Conservation (phyloP, 164 flowering plant genomes). For the Nymphaea colorata region DNA sequence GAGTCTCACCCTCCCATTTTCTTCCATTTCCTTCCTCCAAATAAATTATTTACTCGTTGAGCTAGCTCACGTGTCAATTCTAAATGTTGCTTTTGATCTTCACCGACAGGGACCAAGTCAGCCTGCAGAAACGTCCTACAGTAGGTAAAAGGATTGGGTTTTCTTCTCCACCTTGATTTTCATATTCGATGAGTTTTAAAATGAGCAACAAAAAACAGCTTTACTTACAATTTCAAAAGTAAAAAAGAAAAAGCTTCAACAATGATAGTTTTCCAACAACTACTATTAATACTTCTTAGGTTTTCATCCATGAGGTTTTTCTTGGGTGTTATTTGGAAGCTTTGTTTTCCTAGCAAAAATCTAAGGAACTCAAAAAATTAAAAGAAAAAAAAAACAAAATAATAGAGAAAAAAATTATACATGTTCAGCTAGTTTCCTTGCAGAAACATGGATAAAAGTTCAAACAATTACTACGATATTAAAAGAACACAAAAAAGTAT, state of each 20-base stretch:
- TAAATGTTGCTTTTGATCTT: conserved; percentile 93
- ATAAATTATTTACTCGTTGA: conserved; percentile 71
- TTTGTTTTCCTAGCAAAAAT: too few species aligned
- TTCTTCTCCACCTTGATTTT: background rate
- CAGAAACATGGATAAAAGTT: too few species aligned
- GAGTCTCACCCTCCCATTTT: conserved; percentile 88
- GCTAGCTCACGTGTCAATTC: conserved; percentile 92
- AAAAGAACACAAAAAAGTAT: too few species aligned
- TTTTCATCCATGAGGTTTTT: too few species aligned
- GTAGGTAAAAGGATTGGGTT: conserved; percentile 13
- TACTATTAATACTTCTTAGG: too few species aligned
- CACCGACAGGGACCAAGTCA: conserved; percentile 93
- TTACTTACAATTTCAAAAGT: too few species aligned
- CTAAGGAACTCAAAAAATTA: background rate
- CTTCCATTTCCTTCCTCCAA: conserved; percentile 95
- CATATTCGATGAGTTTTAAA: background rate
- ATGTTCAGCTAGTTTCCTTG: too few species aligned
- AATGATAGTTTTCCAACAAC: too few species aligned
- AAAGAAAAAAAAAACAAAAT: background rate
- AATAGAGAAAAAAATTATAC: too few species aligned
- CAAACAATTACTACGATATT: too few species aligned
- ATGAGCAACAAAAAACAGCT: background rate
- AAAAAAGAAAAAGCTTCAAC: too few species aligned
- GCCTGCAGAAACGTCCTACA: conserved; percentile 55
- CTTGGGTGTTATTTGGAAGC: too few species aligned